phyloP scores from a whole-genome alignment of 768 basidiomycete species.

The Pleurotus eryngii region DNA sequence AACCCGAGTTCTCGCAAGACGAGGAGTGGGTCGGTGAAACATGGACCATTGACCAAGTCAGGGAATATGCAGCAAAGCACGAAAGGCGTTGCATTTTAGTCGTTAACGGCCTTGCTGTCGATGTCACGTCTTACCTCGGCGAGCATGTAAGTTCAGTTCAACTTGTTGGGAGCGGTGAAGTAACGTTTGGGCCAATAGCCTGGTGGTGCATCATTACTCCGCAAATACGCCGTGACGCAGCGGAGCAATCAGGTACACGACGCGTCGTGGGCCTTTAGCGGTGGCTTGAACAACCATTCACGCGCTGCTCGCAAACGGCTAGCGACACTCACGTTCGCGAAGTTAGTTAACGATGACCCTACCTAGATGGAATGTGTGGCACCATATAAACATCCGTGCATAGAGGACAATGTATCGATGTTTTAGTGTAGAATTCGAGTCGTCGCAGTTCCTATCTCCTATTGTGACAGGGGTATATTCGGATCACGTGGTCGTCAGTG shows the following conservation, averaged over 20 bases:
- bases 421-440: no score
- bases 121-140: constrained; percentile 56
- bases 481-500: neutral
- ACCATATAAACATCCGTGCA: neutral
- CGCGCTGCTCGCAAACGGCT: constrained; percentile 49
- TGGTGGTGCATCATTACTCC: constrained; percentile 54
- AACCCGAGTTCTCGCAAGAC: constrained; percentile 12
- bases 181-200: constrained; percentile 41
- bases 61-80: constrained; percentile 26
- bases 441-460: neutral
- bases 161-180: neutral
- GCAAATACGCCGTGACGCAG: constrained; percentile 39
- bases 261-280: constrained; percentile 64
- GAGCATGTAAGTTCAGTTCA: constrained; percentile 55
- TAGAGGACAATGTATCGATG: neutral
- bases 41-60: constrained; percentile 40
- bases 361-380: neutral
- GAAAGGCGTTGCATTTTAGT: constrained; percentile 46
- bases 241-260: constrained; percentile 30
- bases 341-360: constrained; percentile 16
- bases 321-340: constrained; percentile 47
- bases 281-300: constrained; percentile 72
- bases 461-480: neutral
- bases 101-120: constrained; percentile 58
- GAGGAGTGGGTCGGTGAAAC: constrained; percentile 30